Conservation (phyloP, 1,284 basidiomycete species). For the Mycena sp. region DNA sequence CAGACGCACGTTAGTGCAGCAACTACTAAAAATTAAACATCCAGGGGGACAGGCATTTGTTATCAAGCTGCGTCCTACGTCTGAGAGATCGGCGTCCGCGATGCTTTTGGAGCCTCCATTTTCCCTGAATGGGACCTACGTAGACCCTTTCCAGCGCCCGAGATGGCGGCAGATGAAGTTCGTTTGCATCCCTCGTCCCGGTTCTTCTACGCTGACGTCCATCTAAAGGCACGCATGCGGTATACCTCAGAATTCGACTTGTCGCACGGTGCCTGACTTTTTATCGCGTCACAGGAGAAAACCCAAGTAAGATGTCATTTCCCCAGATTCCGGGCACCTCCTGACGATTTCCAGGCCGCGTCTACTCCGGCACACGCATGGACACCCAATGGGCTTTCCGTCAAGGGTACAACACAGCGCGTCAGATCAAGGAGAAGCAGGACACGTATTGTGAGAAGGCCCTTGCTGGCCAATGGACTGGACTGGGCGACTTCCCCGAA, state of each 20-base stretch:
- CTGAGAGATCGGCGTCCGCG: slow-evolving; percentile 63
- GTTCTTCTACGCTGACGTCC: neutral
- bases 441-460: slow-evolving; percentile 68
- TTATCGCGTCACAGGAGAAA: slow-evolving; percentile 47
- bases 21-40: too few species aligned
- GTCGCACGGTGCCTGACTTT: slow-evolving; percentile 33
- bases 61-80: slow-evolving; percentile 68
- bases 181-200: slow-evolving; percentile 28
- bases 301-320: slow-evolving; percentile 38
- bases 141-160: slow-evolving; percentile 49
- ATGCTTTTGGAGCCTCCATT: slow-evolving; percentile 70
- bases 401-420: slow-evolving; percentile 68
- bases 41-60: slow-evolving; percentile 72
- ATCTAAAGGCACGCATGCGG: slow-evolving; percentile 54
- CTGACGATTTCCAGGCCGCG: slow-evolving; percentile 38
- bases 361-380: slow-evolving; percentile 59
- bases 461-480: slow-evolving; percentile 58
- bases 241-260: slow-evolving; percentile 42
- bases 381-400: slow-evolving; percentile 72
- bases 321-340: neutral
- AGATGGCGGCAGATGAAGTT: slow-evolving; percentile 74
- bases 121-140: slow-evolving; percentile 51
- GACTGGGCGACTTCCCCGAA: slow-evolving; percentile 53
- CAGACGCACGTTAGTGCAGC: too few species aligned
- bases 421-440: slow-evolving; percentile 70